Percentiles rank a stretch among this genome's conserved stretches.
phyloP scores from a whole-genome alignment of 2,329 filamentous ascomycete species.

The Emergomyces pasteurianus region DNA sequence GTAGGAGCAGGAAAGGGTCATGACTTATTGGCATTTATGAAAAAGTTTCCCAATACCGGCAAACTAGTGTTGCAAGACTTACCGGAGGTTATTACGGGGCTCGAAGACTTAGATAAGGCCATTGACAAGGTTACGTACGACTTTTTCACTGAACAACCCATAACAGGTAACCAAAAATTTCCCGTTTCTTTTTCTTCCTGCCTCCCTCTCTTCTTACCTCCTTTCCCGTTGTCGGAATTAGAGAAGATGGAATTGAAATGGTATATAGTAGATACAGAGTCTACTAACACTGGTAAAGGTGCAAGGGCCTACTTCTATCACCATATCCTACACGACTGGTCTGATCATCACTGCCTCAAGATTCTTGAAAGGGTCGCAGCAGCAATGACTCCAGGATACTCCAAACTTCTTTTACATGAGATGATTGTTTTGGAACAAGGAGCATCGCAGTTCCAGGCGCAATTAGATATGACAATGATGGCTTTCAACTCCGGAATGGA shows the following conservation, averaged over 20 bases:
- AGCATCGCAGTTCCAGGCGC: neutral
- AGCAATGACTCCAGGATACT: neutral
- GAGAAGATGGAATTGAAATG: neutral
- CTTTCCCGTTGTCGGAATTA: neutral
- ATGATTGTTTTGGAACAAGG: neutral
- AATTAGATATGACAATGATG: neutral
- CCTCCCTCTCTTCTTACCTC: neutral
- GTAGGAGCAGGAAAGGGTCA: neutral
- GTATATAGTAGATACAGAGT: neutral
- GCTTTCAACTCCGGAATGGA: neutral
- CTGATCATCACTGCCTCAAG: neutral
- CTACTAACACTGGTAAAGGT: neutral
- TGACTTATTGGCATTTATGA: neutral
- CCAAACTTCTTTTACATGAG: neutral
- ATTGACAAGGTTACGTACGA: neutral
- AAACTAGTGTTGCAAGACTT: neutral
- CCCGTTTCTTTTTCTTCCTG: neutral
- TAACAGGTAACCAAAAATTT: neutral
- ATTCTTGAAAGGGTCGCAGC: neutral
- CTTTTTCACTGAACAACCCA: neutral
- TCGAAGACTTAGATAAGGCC: neutral
- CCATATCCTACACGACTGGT: neutral
- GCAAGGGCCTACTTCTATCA: neutral
- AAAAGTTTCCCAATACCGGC: neutral
- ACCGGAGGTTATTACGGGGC: neutral